These are phyloP conservation scores for Leccinum uliginosum DNA, from an alignment of 768 basidiomycete genomes.

Conservation along the genomic window DNA sequence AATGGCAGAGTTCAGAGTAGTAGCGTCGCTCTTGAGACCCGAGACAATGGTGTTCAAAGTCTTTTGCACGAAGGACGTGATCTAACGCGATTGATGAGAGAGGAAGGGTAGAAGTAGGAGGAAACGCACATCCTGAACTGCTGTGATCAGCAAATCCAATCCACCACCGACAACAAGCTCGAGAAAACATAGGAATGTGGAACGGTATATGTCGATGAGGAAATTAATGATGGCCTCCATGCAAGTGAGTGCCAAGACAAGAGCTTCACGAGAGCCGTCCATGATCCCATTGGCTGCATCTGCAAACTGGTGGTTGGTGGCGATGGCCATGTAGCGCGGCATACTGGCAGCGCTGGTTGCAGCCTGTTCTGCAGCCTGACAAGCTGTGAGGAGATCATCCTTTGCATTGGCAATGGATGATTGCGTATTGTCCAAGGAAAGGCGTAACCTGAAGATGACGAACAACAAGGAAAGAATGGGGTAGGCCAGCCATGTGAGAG, in stretches of 20 bases:
- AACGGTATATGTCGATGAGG: conserved; percentile 87
- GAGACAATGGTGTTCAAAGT: conserved; percentile 60
- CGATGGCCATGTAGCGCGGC: conserved; percentile 83
- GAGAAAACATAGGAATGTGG: conserved; percentile 89
- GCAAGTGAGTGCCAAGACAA: conserved; percentile 70
- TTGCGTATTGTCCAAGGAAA: conserved; percentile 68
- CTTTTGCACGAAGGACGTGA: conserved; percentile 62
- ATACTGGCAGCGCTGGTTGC: conserved; percentile 80
- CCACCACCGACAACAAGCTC: conserved; percentile 84
- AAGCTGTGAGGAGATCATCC: conserved; percentile 73
- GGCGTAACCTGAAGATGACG: conserved; percentile 75
- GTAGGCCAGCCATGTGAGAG: conserved; percentile 87
- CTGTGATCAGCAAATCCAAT: conserved; percentile 73
- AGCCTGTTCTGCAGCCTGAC: conserved; percentile 79
- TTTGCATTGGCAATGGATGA: conserved; percentile 67
- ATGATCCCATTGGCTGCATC: conserved; percentile 77
- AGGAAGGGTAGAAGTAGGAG: background rate
- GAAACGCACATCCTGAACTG: conserved; percentile 71
- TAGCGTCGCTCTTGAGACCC: conserved; percentile 67
- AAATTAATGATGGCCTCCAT: conserved; percentile 91
- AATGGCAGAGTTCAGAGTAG: conserved; percentile 64
- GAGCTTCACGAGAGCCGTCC: conserved; percentile 66
- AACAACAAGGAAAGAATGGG: conserved; percentile 87
- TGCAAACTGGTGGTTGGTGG: conserved; percentile 75
- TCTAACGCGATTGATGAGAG: conserved; percentile 38